Evolutionary conservation across 2,329 filamentous ascomycete species (phyloP).

Genomic region (Ceratocystis albifundus): DNA sequence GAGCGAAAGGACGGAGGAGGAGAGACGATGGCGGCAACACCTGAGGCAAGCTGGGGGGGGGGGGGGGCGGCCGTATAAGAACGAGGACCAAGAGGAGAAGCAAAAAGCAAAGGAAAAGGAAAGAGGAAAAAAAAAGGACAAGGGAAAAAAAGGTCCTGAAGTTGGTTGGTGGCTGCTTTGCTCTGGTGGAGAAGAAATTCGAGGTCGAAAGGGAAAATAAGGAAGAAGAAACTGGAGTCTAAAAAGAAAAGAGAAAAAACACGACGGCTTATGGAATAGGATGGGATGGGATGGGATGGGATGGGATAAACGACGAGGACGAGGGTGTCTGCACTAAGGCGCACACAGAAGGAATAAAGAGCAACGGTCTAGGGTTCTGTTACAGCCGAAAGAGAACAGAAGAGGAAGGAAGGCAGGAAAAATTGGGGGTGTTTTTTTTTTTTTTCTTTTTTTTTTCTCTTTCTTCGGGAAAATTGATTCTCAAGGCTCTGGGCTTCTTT

Average conservation of each 20-base stretch:
- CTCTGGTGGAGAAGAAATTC: constrained; percentile 36
- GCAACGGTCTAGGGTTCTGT: constrained; percentile 3
- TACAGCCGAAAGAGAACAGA: constrained; percentile 27
- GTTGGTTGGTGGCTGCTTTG: background rate
- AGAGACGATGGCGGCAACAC: constrained; percentile 26
- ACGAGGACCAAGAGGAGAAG: constrained; percentile 31
- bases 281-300: constrained; percentile 28
- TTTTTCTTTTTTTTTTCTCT: too few species aligned
- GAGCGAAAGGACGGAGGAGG: background rate
- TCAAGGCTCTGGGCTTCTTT: background rate
- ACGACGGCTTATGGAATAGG: constrained; percentile 2
- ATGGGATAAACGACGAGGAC: constrained; percentile 34
- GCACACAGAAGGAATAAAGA: constrained; percentile 10
- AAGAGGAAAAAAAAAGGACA: background rate
- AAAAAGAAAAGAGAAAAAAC: background rate
- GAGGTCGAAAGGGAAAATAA: constrained; percentile 27
- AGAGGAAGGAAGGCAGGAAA: background rate
- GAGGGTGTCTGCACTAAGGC: constrained; percentile 24
- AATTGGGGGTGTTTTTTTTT: background rate
- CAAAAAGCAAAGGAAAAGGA: constrained; percentile 32
- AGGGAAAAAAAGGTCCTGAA: background rate
- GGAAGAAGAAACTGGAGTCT: constrained; percentile 1
- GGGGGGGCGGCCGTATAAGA: background rate
- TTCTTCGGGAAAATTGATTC: background rate
- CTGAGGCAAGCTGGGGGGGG: constrained; percentile 28